Base-by-base conservation (phyloP, 208 protist species). In the Crithidia sp. region DNA sequence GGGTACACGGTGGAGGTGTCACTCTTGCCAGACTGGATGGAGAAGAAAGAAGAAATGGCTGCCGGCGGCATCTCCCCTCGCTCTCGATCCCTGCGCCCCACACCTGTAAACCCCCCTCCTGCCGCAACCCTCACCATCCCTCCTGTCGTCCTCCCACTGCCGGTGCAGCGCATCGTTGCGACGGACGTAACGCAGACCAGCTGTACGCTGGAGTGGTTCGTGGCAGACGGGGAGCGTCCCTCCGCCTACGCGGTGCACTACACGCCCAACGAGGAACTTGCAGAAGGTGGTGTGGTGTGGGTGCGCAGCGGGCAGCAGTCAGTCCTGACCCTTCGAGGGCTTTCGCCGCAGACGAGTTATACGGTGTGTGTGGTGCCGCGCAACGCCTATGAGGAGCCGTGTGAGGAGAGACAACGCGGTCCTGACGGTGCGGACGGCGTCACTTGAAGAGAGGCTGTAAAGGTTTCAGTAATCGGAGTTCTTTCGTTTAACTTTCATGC, bases 341-440 rank as follows among this genome's bases (percentile, higher is more conserved):
- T 36, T 61, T 58, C 49, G 10, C 16, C 58, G n/a, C 61, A 58
- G 14, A 61, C 59, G 43, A 59, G 37, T n/a, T 74, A 67, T 50
- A 74, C 69, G 19, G 39, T 67, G 5, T 54, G 60, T 17, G 60
- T 74, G 60, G 50, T 60, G 50, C 69, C 59, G 44, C 55, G 41
- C 52, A 74, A 74, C 60, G 41, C 37, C 17, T 60, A 62, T 60
- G 60, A 36, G 16, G 58, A 74, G 50, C 59, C 69, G 17, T 60
- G 69, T 58, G 41, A 44, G 41, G 36, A 44, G 36, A 47, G n/a
- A 19, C 53, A 66, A 67, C 47, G 69, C 69, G 36, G 67, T 43
- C 7, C 52, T 74, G 19, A 74, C 69, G 7, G 58, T 74, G 37
- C 69, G 62, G 4, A 74, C 69, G 13, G 28, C 28, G 1, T 28